These are phyloP conservation scores for Hypoxylon fragiforme DNA, from an alignment of 495 filamentous ascomycete genomes.

Conservation along the genomic window DNA sequence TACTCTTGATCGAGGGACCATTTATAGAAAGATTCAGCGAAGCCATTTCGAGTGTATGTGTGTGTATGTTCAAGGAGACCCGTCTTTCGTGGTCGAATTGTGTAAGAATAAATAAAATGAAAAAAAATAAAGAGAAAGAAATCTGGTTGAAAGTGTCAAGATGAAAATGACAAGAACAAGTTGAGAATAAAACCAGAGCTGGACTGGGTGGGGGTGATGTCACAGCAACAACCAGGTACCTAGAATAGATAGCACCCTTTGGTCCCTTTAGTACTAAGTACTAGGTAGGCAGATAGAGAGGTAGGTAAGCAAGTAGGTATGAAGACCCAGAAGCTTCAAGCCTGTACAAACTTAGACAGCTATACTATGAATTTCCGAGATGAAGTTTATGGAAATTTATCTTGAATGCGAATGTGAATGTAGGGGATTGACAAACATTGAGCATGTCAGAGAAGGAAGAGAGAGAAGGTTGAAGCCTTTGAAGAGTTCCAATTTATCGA, in stretches of 20 bases:
- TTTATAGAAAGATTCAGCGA: constrained; percentile 89
- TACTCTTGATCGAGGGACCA: constrained; percentile 87
- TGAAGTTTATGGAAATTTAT: not conserved
- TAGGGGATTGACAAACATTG: no score
- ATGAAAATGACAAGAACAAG: no score
- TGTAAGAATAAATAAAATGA: no score
- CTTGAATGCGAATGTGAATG: constrained; percentile 3
- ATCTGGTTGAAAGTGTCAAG: no score
- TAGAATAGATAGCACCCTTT: no score
- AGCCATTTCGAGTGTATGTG: constrained; percentile 64
- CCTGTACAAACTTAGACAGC: not conserved
- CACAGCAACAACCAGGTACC: constrained; percentile 26
- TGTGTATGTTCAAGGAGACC: not conserved
- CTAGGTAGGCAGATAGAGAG: no score
- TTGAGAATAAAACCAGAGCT: not conserved
- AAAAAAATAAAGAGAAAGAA: no score
- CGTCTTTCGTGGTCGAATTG: no score
- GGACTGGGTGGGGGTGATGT: constrained; percentile 36
- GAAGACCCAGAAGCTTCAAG: constrained; percentile 14
- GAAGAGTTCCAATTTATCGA: constrained; percentile 28
- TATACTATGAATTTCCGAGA: no score
- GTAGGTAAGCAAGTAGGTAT: no score
- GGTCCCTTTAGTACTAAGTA: no score
- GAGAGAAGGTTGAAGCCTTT: constrained; percentile 8
- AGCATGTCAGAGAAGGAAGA: constrained; percentile 6